Evolutionary conservation across 169 alveolate genomes (phyloP).

Genomic region (Plasmodium knowlesi): DNA sequence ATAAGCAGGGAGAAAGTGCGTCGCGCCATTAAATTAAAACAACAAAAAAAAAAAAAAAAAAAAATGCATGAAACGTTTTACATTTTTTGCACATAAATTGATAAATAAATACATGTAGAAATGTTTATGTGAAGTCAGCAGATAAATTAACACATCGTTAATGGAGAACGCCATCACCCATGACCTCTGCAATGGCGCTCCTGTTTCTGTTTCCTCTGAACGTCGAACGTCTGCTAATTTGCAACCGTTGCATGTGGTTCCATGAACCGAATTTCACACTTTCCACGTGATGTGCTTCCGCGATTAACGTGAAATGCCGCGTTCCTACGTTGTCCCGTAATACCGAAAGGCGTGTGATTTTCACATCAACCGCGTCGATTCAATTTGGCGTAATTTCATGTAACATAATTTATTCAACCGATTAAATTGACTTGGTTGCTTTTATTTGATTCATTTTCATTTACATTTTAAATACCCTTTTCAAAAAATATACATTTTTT

Average conservation of each 20-base stretch:
- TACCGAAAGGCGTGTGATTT: neutral
- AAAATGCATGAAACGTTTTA: neutral
- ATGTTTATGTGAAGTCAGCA: neutral
- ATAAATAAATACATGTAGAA: neutral
- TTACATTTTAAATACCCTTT: neutral
- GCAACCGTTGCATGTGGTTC: conserved; percentile 2
- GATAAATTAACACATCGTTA: neutral
- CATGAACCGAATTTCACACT: neutral
- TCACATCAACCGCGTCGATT: neutral
- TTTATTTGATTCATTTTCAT: neutral
- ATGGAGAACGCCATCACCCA: neutral
- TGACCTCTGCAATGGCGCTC: neutral
- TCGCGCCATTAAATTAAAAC: neutral
- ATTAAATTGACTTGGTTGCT: neutral
- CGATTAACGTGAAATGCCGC: neutral
- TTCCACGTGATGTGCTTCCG: neutral
- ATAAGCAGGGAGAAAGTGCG: neutral
- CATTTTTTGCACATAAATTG: neutral
- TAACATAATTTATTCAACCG: neutral
- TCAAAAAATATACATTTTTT: neutral
- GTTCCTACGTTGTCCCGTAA: neutral
- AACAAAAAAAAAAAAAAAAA: neutral
- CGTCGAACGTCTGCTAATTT: neutral
- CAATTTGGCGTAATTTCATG: neutral
- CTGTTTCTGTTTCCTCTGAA: neutral